phyloP scores from a whole-genome alignment of 805 yeast genomes.

The Maudiozyma serrabonitensis region DNA sequence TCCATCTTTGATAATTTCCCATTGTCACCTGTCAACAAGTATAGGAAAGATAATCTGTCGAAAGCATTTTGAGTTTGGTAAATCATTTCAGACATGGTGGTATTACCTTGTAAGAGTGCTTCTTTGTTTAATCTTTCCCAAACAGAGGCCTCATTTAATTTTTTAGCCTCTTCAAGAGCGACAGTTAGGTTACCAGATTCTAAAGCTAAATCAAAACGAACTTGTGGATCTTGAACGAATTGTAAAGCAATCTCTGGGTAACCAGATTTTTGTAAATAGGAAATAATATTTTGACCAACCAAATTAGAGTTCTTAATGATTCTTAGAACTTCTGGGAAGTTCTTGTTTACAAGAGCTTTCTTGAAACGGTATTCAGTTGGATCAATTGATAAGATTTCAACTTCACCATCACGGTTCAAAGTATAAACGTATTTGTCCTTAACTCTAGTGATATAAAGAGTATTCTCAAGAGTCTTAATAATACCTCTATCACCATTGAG shows the following conservation, averaged over 20 bases:
- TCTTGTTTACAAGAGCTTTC: conserved; percentile 79
- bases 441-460: conserved; percentile 71
- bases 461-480: conserved; percentile 81
- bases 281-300: conserved; percentile 95
- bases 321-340: conserved; percentile 84
- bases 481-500: conserved; percentile 94
- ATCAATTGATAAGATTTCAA: conserved; percentile 70
- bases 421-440: conserved; percentile 65
- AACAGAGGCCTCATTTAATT: conserved; percentile 51
- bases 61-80: conserved; percentile 80
- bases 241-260: conserved; percentile 96
- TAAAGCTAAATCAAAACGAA: conserved; percentile 88
- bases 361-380: conserved; percentile 97
- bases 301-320: conserved; percentile 80
- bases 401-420: conserved; percentile 76
- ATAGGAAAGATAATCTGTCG: conserved; percentile 84
- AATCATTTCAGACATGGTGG: conserved; percentile 73
- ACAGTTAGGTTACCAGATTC: conserved; percentile 84
- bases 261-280: conserved; percentile 88
- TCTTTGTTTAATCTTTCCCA: conserved; percentile 83
- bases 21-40: conserved; percentile 72
- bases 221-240: conserved; percentile 92
- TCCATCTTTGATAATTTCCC: conserved; percentile 76
- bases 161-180: conserved; percentile 83
- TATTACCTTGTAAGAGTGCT: conserved; percentile 84